Percentiles rank a stretch among this genome's conserved stretches.
Evolutionary conservation across 1,284 basidiomycete genomes (phyloP).

Genomic region (Vanrija humicola): DNA sequence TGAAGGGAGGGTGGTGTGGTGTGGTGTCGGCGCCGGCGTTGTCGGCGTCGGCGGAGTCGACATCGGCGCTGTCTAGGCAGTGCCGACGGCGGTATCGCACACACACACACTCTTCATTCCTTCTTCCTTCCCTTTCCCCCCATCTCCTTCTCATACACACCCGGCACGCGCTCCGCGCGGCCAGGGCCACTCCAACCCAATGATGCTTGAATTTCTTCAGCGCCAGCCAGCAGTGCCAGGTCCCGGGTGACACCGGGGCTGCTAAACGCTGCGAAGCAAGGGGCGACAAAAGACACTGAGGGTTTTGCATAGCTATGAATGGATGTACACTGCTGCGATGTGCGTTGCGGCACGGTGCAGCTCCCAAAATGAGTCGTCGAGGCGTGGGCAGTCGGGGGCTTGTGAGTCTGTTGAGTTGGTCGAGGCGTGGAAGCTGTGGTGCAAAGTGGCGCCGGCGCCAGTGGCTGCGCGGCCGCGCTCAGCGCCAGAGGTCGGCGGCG

Average conservation of each 20-base stretch:
- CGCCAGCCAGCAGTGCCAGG: conserved; percentile 42
- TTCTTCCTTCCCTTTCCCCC: neutral
- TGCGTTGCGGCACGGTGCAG: neutral
- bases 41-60: neutral
- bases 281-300: conserved; percentile 46
- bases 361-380: neutral
- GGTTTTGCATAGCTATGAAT: conserved; percentile 15
- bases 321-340: neutral
- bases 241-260: conserved; percentile 34
- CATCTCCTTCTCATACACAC: neutral
- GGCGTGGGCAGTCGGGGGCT: neutral
- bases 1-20: neutral
- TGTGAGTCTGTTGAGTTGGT: neutral
- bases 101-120: neutral
- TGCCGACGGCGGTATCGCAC: too few relatives aligned
- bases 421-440: too few relatives aligned
- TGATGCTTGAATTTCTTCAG: conserved; percentile 51
- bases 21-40: neutral
- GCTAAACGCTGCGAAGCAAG: conserved; percentile 29
- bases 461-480: too few relatives aligned
- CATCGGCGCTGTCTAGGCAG: too few relatives aligned
- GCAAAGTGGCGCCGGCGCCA: too few relatives aligned
- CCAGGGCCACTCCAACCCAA: conserved; percentile 17
- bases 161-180: too few relatives aligned
- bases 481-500: too few relatives aligned